phyloP scores from a whole-genome alignment of 23 red algal genomes.

The Gracilaria domingensis region DNA sequence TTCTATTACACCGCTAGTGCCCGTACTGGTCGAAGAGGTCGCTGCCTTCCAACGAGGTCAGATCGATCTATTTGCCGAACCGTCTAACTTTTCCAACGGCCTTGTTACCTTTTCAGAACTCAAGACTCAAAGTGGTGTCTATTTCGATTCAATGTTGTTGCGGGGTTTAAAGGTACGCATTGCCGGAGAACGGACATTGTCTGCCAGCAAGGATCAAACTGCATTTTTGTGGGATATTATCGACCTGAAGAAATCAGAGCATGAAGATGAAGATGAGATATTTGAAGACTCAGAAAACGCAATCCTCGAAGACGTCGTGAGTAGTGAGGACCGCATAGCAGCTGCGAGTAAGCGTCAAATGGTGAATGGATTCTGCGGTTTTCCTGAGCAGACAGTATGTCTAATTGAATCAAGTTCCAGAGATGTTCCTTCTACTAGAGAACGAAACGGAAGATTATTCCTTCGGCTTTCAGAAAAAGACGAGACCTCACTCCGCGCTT shows the following conservation, averaged over 20 bases:
- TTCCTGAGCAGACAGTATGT: constrained; percentile 21
- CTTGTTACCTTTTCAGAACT: constrained; percentile 32
- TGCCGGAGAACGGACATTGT: neutral
- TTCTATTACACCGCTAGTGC: constrained; percentile 19
- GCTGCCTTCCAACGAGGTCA: neutral
- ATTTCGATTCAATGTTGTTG: constrained; percentile 10
- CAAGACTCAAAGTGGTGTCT: constrained; percentile 8
- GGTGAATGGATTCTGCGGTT: constrained; percentile 17
- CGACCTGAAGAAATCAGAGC: constrained; percentile 15
- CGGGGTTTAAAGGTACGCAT: constrained; percentile 2
- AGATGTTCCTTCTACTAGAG: neutral
- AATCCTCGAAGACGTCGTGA: neutral
- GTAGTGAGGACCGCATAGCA: neutral
- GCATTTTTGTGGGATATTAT: constrained; percentile 25
- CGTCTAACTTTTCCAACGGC: neutral
- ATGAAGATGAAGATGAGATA: constrained; percentile 3
- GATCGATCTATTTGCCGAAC: constrained; percentile 3
- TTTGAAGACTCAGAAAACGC: neutral
- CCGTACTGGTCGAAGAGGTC: constrained; percentile 49
- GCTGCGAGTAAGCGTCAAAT: constrained; percentile 27
- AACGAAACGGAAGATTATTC: neutral
- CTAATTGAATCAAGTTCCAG: neutral
- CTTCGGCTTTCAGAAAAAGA: neutral
- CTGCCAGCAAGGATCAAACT: neutral
- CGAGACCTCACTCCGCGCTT: neutral